Base-by-base conservation (phyloP, 768 basidiomycete genomes). In the Rhodotorula paludigena region DNA sequence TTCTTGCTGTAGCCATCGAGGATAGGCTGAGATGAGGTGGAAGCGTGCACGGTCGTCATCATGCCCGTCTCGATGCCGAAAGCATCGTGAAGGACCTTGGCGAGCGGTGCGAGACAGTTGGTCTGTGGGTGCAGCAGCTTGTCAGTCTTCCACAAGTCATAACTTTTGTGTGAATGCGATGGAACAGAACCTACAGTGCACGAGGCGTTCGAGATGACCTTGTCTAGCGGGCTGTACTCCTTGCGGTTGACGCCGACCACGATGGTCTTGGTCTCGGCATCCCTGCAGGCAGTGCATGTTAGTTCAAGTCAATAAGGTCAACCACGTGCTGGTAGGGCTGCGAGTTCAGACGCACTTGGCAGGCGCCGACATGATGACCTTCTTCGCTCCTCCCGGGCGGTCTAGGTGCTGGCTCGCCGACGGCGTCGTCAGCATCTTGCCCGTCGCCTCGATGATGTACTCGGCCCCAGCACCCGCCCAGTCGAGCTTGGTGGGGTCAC, bases 11-110 rank as follows among this genome's bases (percentile, higher is more conserved):
- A 79, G 7, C 79, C 79, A 47, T 79, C 79, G 4, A 79, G 75
- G 18, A 79, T 75, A 39, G 76, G 77, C 54, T 79, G 79, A 44
- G 73, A 74, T 0, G 77, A 70, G 12, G 79, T 79, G 48, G 73
- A 74, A 20, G 79, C 79, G 67, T 79, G 79, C 3, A 79, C 72
- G 18, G 78, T 79, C 7, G 78, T 78, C 76, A 79, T 76, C 77
- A 79, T 78, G 1, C 78, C 78, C 3, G 70, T 72, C 57, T 77
- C 73, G 60, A 79, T 77, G 10, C 79, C 79, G 42, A 77, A 79
- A 0, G 75, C 62, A 16, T 76, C 49, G 39, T 79, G 65, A 5
- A 79, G 66, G 1, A 79, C 75, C 42, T 76, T 73, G 25, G 79
- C 79, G 49, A 79, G 68, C 2, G 79, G 78, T 0, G 79, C 78